phyloP scores from a whole-genome alignment of 148 eudicot genomes.

The Nepenthes gracilis region DNA sequence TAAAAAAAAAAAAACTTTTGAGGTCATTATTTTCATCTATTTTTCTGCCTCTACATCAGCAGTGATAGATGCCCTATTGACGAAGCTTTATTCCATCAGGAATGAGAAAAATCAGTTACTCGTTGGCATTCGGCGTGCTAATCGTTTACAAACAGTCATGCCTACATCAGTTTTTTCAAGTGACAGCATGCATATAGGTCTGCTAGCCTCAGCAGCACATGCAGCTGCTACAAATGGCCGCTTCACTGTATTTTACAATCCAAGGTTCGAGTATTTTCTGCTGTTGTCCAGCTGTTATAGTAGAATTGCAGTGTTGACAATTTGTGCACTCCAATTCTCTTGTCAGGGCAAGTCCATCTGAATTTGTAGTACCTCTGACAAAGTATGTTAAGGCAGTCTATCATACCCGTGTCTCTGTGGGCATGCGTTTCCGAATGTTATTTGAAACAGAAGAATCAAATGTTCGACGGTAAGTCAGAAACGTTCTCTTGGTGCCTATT shows the following conservation, averaged over 20 bases:
- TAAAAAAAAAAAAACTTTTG: no score
- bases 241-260: conserved; percentile 64
- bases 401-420: conserved; percentile 71
- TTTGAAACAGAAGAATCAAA: conserved; percentile 81
- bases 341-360: conserved; percentile 70
- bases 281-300: neutral
- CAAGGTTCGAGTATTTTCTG: conserved; percentile 33
- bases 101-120: conserved; percentile 60
- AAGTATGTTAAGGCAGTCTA: conserved; percentile 68
- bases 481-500: neutral
- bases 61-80: no score
- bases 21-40: no score
- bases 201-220: conserved; percentile 76
- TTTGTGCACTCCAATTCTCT: neutral
- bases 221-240: conserved; percentile 74
- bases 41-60: no score
- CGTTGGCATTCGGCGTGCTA: conserved; percentile 67
- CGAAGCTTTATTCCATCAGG: conserved; percentile 16
- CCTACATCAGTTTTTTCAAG: conserved; percentile 74
- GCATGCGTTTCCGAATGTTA: conserved; percentile 79
- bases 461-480: conserved; percentile 45
- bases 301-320: neutral
- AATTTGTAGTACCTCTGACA: conserved; percentile 61
- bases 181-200: conserved; percentile 81
- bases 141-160: conserved; percentile 65